Percentiles rank a stretch among this genome's conserved stretches.
phyloP scores from a whole-genome alignment of 2,329 filamentous ascomycete genomes.

The Clonostachys solani region DNA sequence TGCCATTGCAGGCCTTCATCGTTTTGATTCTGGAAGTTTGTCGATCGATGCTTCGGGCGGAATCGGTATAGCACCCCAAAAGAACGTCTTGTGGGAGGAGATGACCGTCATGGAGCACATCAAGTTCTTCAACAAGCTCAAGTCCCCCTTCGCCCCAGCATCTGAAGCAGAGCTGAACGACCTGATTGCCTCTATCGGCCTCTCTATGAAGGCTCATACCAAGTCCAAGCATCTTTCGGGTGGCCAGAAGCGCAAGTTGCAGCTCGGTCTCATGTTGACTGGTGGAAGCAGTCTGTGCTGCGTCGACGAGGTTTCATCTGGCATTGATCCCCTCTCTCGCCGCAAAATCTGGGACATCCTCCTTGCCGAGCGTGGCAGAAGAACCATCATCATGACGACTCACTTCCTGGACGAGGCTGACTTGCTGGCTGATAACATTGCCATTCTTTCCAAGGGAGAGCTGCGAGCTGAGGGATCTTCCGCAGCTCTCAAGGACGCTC shows the following conservation, averaged over 20 bases:
- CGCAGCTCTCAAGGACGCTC: constrained; percentile 61
- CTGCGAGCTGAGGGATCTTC: constrained; percentile 65
- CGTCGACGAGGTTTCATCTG: constrained; percentile 71
- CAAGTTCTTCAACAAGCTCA: constrained; percentile 64
- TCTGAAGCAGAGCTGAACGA: constrained; percentile 32
- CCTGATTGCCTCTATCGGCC: constrained; percentile 59
- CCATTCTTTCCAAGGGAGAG: constrained; percentile 63
- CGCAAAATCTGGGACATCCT: constrained; percentile 50
- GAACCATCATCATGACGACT: constrained; percentile 68
- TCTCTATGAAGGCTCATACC: constrained; percentile 58
- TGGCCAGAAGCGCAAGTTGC: constrained; percentile 72
- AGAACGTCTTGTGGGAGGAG: constrained; percentile 73
- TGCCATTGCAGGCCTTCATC: constrained; percentile 19
- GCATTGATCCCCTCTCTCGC: constrained; percentile 67
- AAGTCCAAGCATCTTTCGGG: constrained; percentile 64
- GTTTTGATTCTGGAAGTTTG: constrained; percentile 53
- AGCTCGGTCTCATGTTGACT: constrained; percentile 75
- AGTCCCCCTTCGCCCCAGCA: constrained; percentile 44
- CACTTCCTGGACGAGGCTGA: constrained; percentile 78
- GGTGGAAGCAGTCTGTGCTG: constrained; percentile 70
- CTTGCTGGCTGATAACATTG: constrained; percentile 66
- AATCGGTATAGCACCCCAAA: constrained; percentile 70
- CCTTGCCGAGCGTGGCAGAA: constrained; percentile 58
- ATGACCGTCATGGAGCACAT: constrained; percentile 70
- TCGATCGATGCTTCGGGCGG: constrained; percentile 64